phyloP scores from a whole-genome alignment of 2,329 filamentous ascomycete genomes.

The Talaromyces islandicus region DNA sequence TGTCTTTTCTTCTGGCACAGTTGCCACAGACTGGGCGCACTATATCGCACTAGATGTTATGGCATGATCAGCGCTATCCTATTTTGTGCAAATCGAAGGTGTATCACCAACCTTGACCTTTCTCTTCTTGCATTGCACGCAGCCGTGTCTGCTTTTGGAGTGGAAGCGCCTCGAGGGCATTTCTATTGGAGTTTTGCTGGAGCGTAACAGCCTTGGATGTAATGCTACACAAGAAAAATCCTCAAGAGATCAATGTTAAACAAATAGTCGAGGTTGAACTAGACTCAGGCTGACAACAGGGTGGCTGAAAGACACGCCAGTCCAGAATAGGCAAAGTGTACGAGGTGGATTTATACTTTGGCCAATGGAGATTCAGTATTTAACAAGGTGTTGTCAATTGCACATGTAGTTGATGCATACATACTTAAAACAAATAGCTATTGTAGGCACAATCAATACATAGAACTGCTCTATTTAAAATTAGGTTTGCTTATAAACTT shows the following conservation, averaged over 20 bases:
- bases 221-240: neutral
- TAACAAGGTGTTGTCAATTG: too few species aligned
- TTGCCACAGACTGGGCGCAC: slow-evolving; percentile 4
- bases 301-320: neutral
- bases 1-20: slow-evolving; percentile 4
- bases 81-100: neutral
- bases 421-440: too few species aligned
- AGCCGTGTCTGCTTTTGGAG: slow-evolving; percentile 6
- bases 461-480: too few species aligned
- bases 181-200: neutral
- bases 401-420: neutral
- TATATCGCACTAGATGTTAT: neutral
- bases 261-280: neutral
- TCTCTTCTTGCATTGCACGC: slow-evolving; percentile 3
- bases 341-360: neutral
- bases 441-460: too few species aligned
- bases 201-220: neutral
- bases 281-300: neutral
- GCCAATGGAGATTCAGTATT: neutral
- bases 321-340: neutral
- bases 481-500: too few species aligned
- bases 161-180: slow-evolving; percentile 7
- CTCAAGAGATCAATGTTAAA: too few species aligned
- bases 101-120: slow-evolving; percentile 3
- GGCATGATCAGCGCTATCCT: neutral